phyloP scores from a whole-genome alignment of 768 basidiomycete species.

The Flagelloscypha sp. region DNA sequence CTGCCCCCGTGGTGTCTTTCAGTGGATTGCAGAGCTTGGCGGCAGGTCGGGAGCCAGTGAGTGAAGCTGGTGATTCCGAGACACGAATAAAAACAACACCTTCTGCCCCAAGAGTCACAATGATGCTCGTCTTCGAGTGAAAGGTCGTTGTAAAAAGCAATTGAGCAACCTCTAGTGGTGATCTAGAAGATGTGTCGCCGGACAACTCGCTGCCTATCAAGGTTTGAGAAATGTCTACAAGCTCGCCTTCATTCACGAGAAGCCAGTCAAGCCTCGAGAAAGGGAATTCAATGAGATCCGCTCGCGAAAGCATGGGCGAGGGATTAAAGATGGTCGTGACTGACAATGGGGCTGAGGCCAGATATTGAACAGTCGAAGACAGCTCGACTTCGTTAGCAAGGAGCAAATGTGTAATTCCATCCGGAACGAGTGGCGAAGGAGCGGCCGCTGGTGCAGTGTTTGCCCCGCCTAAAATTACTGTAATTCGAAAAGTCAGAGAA shows the following conservation, averaged over 20 bases:
- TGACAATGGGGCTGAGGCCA: slow-evolving; percentile 15
- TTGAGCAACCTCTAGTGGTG: no score
- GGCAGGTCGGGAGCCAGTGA: slow-evolving; percentile 36
- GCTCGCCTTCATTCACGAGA: slow-evolving; percentile 49
- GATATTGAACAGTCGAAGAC: slow-evolving; percentile 30
- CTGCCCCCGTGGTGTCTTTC: slow-evolving; percentile 54
- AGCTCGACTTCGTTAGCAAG: slow-evolving; percentile 54
- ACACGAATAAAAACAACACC: slow-evolving; percentile 42
- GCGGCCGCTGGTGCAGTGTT: no score
- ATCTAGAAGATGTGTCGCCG: no score
- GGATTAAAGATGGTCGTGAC: slow-evolving; percentile 43
- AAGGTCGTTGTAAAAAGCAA: no score
- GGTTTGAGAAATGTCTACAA: no score
- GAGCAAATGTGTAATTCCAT: slow-evolving; percentile 42
- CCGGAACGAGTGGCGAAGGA: slow-evolving; percentile 21
- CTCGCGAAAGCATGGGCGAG: slow-evolving; percentile 40
- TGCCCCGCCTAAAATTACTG: no score
- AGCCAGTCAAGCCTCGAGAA: slow-evolving; percentile 49
- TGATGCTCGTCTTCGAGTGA: slow-evolving; percentile 36
- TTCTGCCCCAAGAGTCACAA: slow-evolving; percentile 48
- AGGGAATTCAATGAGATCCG: slow-evolving; percentile 35
- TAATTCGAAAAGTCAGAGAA: not conserved
- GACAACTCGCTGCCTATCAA: no score
- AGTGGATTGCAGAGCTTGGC: slow-evolving; percentile 30
- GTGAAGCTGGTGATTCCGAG: slow-evolving; percentile 16